A percentile compares a stretch with the other conserved stretches of the same genome.
Conservation (phyloP, 495 filamentous ascomycete genomes). For the Aspergillus nidulans region DNA sequence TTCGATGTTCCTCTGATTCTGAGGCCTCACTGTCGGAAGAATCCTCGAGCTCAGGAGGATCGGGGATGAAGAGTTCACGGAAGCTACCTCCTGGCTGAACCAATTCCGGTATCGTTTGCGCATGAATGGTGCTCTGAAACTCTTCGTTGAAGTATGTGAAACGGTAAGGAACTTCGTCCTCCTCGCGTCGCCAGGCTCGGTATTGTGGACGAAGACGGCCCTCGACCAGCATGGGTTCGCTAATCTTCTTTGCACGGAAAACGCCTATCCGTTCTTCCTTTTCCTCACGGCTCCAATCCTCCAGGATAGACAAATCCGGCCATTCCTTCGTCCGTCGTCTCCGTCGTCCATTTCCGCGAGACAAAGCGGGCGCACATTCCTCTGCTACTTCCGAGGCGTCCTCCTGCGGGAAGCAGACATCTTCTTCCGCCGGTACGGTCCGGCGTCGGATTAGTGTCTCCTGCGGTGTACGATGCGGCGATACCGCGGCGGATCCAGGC, state of each 20-base stretch:
- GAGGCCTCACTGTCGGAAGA: constrained; percentile 64
- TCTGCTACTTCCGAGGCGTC: constrained; percentile 73
- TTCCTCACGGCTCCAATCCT: constrained; percentile 88
- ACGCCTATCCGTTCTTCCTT: constrained; percentile 86
- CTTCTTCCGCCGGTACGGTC: constrained; percentile 64
- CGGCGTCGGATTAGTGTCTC: constrained; percentile 42
- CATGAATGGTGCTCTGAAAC: constrained; percentile 89
- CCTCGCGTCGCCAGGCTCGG: constrained; percentile 73
- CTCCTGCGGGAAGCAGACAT: constrained; percentile 89
- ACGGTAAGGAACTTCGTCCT: constrained; percentile 87
- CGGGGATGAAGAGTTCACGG: constrained; percentile 76
- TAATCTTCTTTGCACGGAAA: constrained; percentile 85
- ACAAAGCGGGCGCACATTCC: constrained; percentile 54
- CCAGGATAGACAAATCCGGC: constrained; percentile 70
- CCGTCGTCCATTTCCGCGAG: constrained; percentile 48
- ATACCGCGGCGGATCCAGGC: constrained; percentile 27
- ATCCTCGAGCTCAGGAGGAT: constrained; percentile 60
- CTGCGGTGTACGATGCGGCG: constrained; percentile 30
- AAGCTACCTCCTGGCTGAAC: constrained; percentile 81
- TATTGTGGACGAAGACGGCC: constrained; percentile 82
- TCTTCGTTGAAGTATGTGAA: constrained; percentile 99
- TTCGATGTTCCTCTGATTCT: constrained; percentile 45
- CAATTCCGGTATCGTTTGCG: constrained; percentile 88
- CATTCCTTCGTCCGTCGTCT: constrained; percentile 52
- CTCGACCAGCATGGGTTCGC: constrained; percentile 85